Percentiles rank a stretch among this genome's conserved stretches.
phyloP scores from a whole-genome alignment of 192 early-diverging fungal species.

The Lunasporangiospora selenospora region DNA sequence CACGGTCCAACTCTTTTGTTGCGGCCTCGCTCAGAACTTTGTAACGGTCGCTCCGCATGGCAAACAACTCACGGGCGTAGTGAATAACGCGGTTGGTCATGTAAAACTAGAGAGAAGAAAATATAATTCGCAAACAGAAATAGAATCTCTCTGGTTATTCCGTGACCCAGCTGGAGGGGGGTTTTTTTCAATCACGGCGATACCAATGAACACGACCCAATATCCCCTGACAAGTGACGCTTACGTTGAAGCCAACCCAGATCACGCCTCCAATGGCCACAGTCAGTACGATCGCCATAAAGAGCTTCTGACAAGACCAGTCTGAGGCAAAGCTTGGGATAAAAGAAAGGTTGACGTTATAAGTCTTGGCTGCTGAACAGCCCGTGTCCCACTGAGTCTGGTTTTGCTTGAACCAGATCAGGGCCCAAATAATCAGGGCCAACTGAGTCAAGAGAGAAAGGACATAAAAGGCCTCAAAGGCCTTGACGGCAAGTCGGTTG shows the following conservation, averaged over 20 bases:
- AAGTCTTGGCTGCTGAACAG: slow-evolving; percentile 19
- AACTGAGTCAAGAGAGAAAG: slow-evolving; percentile 36
- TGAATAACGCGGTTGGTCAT: slow-evolving; percentile 50
- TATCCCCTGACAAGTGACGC: too few relatives aligned
- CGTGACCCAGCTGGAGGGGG: too few relatives aligned
- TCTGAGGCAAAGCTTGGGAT: slow-evolving; percentile 21
- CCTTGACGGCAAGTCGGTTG: slow-evolving; percentile 28
- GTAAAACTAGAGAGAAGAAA: slow-evolving; percentile 13
- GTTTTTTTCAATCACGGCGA: too few relatives aligned
- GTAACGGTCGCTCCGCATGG: slow-evolving; percentile 17
- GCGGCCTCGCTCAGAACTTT: slow-evolving; percentile 42
- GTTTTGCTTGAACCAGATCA: slow-evolving; percentile 30
- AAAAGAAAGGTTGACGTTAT: background rate
- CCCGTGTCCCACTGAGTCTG: slow-evolving; percentile 18
- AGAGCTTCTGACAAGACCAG: slow-evolving; percentile 34
- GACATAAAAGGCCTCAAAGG: slow-evolving; percentile 44
- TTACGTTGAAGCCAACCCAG: slow-evolving; percentile 40
- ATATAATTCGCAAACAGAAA: too few relatives aligned
- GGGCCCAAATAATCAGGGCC: slow-evolving; percentile 22
- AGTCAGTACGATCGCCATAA: slow-evolving; percentile 9
- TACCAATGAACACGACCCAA: too few relatives aligned
- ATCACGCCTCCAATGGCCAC: slow-evolving; percentile 20
- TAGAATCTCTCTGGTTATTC: too few relatives aligned
- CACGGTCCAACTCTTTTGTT: slow-evolving; percentile 35
- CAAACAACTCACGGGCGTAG: slow-evolving; percentile 42